Evolutionary conservation across 2,329 filamentous ascomycete genomes (phyloP).

Genomic region (Rhexocercosporidium sp.): DNA sequence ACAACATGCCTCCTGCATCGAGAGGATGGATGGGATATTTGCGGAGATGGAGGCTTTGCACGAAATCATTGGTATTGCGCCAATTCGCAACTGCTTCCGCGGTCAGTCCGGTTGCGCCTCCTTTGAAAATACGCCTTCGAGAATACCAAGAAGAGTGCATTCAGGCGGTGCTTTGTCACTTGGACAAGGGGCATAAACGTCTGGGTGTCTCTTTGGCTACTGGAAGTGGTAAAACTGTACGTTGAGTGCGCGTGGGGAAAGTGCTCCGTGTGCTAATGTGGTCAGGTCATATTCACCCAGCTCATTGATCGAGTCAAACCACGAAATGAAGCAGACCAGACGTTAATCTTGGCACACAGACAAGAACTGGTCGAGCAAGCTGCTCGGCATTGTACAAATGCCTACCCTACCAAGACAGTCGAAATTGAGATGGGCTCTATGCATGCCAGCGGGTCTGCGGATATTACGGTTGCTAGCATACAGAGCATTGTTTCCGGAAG

Average conservation of each 20-base stretch:
- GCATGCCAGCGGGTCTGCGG: constrained; percentile 78
- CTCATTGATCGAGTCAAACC: constrained; percentile 79
- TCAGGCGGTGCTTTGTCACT: constrained; percentile 73
- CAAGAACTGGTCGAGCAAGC: constrained; percentile 95
- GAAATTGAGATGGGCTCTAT: constrained; percentile 90
- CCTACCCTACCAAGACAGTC: constrained; percentile 80
- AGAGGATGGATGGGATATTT: constrained; percentile 35
- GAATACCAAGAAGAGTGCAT: constrained; percentile 94
- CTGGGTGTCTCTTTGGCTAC: constrained; percentile 87
- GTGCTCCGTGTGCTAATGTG: constrained; percentile 13
- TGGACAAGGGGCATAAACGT: constrained; percentile 75
- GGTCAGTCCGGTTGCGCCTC: constrained; percentile 10
- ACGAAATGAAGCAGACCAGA: constrained; percentile 68
- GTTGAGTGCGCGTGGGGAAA: constrained; percentile 30
- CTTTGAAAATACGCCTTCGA: constrained; percentile 63
- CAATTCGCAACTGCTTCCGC: constrained; percentile 28
- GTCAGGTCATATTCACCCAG: constrained; percentile 91
- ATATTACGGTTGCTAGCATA: constrained; percentile 93
- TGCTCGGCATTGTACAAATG: constrained; percentile 77
- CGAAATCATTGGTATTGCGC: constrained; percentile 10
- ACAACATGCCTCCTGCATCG: constrained; percentile 40
- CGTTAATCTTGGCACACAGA: constrained; percentile 89
- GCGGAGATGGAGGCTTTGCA: constrained; percentile 24
- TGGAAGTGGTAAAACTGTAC: constrained; percentile 85
- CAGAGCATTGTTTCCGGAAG: constrained; percentile 80